phyloP scores from a whole-genome alignment of 495 filamentous ascomycete species.

The Aspergillus homomorphus region DNA sequence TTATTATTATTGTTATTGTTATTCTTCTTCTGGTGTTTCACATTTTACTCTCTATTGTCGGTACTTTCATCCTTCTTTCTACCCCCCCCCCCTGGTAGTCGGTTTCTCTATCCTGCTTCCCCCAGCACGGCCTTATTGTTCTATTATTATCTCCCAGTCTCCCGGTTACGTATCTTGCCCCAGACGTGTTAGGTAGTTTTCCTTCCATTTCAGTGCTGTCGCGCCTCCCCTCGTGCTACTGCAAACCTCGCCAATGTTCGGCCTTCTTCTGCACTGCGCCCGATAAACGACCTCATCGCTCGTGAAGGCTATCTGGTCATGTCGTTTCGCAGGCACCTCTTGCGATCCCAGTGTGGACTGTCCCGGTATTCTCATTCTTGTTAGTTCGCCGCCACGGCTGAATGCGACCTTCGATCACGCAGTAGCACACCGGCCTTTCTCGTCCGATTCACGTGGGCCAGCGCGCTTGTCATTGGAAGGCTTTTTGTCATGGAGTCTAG shows the following conservation, averaged over 20 bases:
- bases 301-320: slow-evolving; percentile 24
- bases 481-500: slow-evolving; percentile 18
- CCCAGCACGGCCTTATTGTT: not conserved
- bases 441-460: not conserved
- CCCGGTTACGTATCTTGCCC: not conserved
- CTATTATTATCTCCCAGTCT: slow-evolving; percentile 1
- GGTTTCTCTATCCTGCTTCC: not conserved
- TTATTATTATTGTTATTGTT: not conserved
- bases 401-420: slow-evolving; percentile 1
- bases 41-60: not conserved
- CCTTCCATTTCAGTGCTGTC: not conserved
- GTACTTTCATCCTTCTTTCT: not conserved
- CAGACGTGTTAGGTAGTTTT: not conserved
- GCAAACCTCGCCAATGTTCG: not conserved
- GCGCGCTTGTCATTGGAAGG: not conserved
- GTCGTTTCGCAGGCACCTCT: slow-evolving; percentile 31
- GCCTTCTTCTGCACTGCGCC: slow-evolving; percentile 7
- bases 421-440: slow-evolving; percentile 4
- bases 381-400: slow-evolving; percentile 7
- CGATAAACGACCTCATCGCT: slow-evolving; percentile 11
- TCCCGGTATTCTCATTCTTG: slow-evolving; percentile 17
- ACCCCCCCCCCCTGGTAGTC: not conserved
- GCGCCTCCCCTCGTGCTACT: slow-evolving; percentile 5
- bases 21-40: not conserved
- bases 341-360: slow-evolving; percentile 31